Evolutionary conservation across 2,329 filamentous ascomycete species (phyloP).

Genomic region (Delphinella strobiligena): DNA sequence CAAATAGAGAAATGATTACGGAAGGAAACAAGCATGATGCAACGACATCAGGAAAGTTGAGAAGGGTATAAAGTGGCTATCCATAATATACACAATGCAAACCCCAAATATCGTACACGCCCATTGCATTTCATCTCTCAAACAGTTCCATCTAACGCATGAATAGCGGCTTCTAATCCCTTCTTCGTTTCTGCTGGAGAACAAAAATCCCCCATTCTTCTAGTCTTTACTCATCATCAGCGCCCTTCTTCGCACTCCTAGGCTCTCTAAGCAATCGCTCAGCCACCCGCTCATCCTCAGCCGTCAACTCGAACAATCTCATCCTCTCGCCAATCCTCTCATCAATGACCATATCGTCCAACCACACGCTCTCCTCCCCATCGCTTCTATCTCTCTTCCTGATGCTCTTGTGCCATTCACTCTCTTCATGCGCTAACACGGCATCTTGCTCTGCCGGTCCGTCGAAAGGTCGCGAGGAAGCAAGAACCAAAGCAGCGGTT

Average conservation of each 20-base stretch:
- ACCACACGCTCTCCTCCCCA: slow-evolving; percentile 54
- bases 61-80: too few relatives aligned
- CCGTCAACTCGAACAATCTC: slow-evolving; percentile 60
- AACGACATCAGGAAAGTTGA: too few relatives aligned
- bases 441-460: slow-evolving; percentile 52
- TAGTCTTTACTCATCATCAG: not conserved
- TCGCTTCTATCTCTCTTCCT: slow-evolving; percentile 43
- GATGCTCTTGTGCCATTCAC: slow-evolving; percentile 73
- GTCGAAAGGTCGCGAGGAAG: slow-evolving; percentile 35
- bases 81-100: too few relatives aligned
- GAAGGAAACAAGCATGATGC: too few relatives aligned
- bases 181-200: too few relatives aligned
- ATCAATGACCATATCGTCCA: slow-evolving; percentile 64
- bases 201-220: too few relatives aligned
- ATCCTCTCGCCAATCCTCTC: slow-evolving; percentile 64
- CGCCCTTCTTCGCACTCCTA: not conserved
- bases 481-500: slow-evolving; percentile 73
- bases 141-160: too few relatives aligned
- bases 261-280: slow-evolving; percentile 21
- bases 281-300: slow-evolving; percentile 59
- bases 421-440: slow-evolving; percentile 59
- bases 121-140: too few relatives aligned
- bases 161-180: too few relatives aligned
- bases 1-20: too few relatives aligned
- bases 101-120: too few relatives aligned